A percentile compares a stretch with the other conserved stretches of the same genome.
Conservation (phyloP, 805 yeast genomes). For the Zygosaccharomyces gambellarensis region DNA sequence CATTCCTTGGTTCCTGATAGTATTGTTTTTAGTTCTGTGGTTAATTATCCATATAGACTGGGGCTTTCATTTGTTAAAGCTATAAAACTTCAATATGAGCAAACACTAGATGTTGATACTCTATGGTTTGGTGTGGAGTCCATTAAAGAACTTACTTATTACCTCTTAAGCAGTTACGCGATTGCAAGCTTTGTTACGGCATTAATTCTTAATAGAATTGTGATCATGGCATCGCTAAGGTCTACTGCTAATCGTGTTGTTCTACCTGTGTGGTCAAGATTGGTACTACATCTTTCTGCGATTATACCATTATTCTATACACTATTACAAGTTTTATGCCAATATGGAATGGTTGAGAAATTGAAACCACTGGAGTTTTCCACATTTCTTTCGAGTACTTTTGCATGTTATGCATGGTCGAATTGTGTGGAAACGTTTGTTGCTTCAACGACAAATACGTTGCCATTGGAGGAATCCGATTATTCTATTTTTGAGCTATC, state of each 20-base stretch:
- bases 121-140: conserved; percentile 8
- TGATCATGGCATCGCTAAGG: conserved; percentile 52
- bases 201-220: conserved; percentile 51
- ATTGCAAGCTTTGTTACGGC: conserved; percentile 55
- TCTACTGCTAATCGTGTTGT: conserved; percentile 28
- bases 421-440: conserved; percentile 46
- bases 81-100: conserved; percentile 22
- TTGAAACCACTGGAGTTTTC: conserved; percentile 50
- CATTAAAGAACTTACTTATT: conserved; percentile 30
- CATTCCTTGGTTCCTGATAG: conserved; percentile 17
- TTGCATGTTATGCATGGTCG: conserved; percentile 38
- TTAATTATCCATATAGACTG: conserved; percentile 23
- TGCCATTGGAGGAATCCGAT: conserved; percentile 27
- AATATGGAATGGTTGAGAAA: conserved; percentile 7
- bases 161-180: conserved; percentile 48
- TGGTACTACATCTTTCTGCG: conserved; percentile 32
- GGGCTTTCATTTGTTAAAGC: conserved; percentile 21
- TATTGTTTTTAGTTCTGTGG: conserved; percentile 12
- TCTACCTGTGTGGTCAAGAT: conserved; percentile 28
- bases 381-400: conserved; percentile 15
- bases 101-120: conserved; percentile 10
- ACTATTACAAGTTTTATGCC: conserved; percentile 12
- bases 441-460: conserved; percentile 44
- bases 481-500: conserved; percentile 30
- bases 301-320: conserved; percentile 16